Base-by-base conservation (phyloP, 2,329 filamentous ascomycete species). In the Aspergillus flavus region DNA sequence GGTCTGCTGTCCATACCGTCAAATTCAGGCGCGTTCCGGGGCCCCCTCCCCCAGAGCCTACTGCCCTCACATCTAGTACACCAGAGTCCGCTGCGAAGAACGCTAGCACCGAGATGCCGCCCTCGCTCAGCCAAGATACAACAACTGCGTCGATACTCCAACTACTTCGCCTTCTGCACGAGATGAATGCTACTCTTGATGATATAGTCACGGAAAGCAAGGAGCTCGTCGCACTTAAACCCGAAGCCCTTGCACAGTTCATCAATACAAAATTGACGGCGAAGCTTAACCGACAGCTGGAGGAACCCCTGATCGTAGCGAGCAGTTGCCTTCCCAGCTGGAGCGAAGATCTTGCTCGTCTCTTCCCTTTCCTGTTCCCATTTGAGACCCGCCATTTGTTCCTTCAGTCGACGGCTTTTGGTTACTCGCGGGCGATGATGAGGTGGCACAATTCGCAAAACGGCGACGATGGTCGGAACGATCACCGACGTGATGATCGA, bases 231-330 rank as follows among this genome's bases (percentile, higher is more conserved):
- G 89, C 87, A 65, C 82, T 96, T 32, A 92, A 91, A 57, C 85
- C 89, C 1, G 94, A 98, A 78, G 92, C 94, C 0, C 79, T 96
- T 54, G 90, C 94, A 2, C 94, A 98, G 70, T 99, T 99, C 71
- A 95, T 99, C 79, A 99, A 99, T 75, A 97, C 95, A 0, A 99
- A 99, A 78, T 86, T 99, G 43, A 99, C 95, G 0, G 96, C 95
- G 1, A 99, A 99, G 81, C 86, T 99, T 61, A 99, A 99, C 74
- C 90, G 95, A 32, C 96, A 99, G 76, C 83, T 99, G 14, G 95
- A 99, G 75, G 96, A 99, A 79, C 95, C 95, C 11, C 82, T 99
- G 66, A 96, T 99, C 68, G 95, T 99, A 57, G 95, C 95, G 4
- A 98, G 95, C 80, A 96, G 94, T 73, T 99, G 95, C 75, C 84